Evolutionary conservation across 108 stramenopile genomes (phyloP), one percentile per base, ranked within the genome.

Genomic region (Conticribra weissflogii): DNA sequence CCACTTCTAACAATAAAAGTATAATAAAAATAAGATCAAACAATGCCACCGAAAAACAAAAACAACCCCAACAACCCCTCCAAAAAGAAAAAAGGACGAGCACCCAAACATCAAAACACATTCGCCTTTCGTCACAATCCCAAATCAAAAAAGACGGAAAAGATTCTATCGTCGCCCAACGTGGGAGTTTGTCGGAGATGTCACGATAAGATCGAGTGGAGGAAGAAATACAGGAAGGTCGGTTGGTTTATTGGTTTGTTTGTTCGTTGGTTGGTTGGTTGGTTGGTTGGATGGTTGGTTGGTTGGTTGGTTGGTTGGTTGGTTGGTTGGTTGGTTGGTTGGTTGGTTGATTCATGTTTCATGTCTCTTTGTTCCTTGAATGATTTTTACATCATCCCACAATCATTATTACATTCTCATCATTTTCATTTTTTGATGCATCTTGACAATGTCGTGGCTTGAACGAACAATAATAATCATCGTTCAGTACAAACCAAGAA

Each of bases 91-190:
- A 91, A 91, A 74, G 89, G 90, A 3, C 87, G 81, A 15, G 78
- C 87, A 28, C 96, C 96, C 15, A 80, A 84, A 19, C 95, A 98
- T 78, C 97, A 98, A 79, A 98, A 98, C 67, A 72, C 61, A 16
- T 97, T 95, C 74, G 96, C 97, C 49, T 98, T 89, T 68, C 75
- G 78, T 46, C 97, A 98, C 86, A 98, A 98, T 81, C 95, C 95
- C 46, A 95, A 93, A 72, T 94, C 92, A 31, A 96, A 96, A 72
- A 92, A 87, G 79, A 98, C 97, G 33, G 92, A 81, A 16, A 83
- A 86, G 25, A 97, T 98, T 31, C 66, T 98, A 45, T 46, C 71
- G 0, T 84, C 80, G n/a, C 90, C 92, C 19, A 97, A 93, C 72
- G 68, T 84, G 17, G 96, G 96, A n/a, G 86, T 95, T 9, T 98